phyloP scores from a whole-genome alignment of 2,329 filamentous ascomycete species.

The Annulohypoxylon truncatum region DNA sequence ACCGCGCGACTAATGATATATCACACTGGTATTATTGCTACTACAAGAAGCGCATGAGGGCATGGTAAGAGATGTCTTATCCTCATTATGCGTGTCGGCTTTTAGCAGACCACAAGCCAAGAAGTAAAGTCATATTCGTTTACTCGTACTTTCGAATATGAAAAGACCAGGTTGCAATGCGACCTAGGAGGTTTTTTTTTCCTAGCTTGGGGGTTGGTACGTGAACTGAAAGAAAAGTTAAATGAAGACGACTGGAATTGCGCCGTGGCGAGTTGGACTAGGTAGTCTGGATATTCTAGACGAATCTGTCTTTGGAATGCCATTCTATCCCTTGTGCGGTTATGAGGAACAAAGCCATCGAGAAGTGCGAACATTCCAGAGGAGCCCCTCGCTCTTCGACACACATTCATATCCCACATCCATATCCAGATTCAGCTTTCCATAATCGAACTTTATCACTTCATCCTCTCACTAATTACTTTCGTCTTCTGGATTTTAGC shows the following conservation, averaged over 20 bases:
- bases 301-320: conserved; percentile 43
- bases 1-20: not conserved
- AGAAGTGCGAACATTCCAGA: conserved; percentile 35
- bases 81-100: not conserved
- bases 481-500: not conserved
- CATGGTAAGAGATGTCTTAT: not conserved
- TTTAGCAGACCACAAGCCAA: not conserved
- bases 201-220: not conserved
- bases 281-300: conserved; percentile 34
- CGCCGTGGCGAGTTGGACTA: not conserved
- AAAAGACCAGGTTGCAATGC: not conserved
- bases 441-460: not conserved
- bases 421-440: conserved; percentile 21
- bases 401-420: conserved; percentile 12
- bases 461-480: not conserved
- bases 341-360: conserved; percentile 45
- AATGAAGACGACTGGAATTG: conserved; percentile 18
- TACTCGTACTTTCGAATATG: not conserved
- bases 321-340: conserved; percentile 21
- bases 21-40: not conserved
- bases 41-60: not conserved
- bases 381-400: conserved; percentile 10
- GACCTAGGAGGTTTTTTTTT: not conserved
- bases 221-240: conserved; percentile 4
- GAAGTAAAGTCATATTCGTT: not conserved